Evolutionary conservation across 1,139 yeast genomes (phyloP), one percentile per base, ranked within the genome.

Genomic region (Lodderomyces margitis): DNA sequence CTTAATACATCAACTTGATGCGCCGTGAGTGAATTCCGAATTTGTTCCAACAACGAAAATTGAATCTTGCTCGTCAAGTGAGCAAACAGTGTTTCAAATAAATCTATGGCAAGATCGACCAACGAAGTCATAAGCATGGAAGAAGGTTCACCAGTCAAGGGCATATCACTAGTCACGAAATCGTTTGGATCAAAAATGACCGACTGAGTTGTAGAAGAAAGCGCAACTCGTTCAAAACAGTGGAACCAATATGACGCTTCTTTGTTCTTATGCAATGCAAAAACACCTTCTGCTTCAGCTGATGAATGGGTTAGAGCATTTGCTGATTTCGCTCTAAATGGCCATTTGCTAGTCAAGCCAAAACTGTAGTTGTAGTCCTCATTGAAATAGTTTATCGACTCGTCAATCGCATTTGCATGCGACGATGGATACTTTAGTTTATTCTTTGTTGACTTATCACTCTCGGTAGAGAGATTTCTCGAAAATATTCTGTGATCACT

Each of bases 11-110:
- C 71, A 15, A 58, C 48, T 1, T 56, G 44, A 27, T 56, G 55
- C 1, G 68, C 55, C 2, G 64, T 61, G 14, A 69, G 49, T 6
- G 83, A 77, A 3, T 81, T 69, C 51, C 91, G 74, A 47, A 92
- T 65, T 46, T 84, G 89, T 51, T 91, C 98, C 37, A 92, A 62
- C 28, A 92, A 71, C 1, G 97, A 88, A 44, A 85, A 83, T 56
- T 92, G 97, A 43, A 92, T 85, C 48, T 88, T 87, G 8, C 79
- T 62, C n/a, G 91, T 79, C 52, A 92, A 75, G 46, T 74, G 70
- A 0, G 95, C 88, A 51, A 92, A 85, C 0, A 85, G 73, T 7
- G 75, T 56, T 9, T 86, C 81, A 54, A 89, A 87, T 4, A 89
- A 68, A 46, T 84, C 89, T 53, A 92, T 82, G 0, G 96, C 83